Evolutionary conservation across 805 yeast species (phyloP).

Genomic region (Candida ascalaphidarum): DNA sequence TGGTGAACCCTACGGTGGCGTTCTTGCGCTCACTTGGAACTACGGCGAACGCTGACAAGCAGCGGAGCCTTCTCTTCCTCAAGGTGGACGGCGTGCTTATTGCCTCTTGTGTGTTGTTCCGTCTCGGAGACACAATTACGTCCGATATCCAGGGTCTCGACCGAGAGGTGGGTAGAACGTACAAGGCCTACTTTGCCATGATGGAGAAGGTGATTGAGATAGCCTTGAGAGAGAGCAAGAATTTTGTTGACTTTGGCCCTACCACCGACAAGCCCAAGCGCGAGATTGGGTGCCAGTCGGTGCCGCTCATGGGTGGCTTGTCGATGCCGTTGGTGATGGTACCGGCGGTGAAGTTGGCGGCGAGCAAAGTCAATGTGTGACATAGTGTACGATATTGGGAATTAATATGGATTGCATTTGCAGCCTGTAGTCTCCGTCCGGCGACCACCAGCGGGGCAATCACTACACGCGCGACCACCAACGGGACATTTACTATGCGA

Average conservation of each 20-base stretch:
- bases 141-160: slow-evolving; percentile 37
- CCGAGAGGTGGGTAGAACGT: slow-evolving; percentile 27
- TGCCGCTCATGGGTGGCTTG: slow-evolving; percentile 32
- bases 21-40: slow-evolving; percentile 21
- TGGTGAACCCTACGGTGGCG: slow-evolving; percentile 21
- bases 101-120: slow-evolving; percentile 33
- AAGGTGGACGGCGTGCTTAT: slow-evolving; percentile 25
- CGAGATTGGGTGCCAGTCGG: slow-evolving; percentile 29
- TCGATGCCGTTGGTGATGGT: too few species aligned
- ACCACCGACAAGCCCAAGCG: slow-evolving; percentile 35
- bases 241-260: slow-evolving; percentile 38
- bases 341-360: too few species aligned
- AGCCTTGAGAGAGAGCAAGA: slow-evolving; percentile 25
- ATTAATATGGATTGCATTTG: too few species aligned
- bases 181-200: slow-evolving; percentile 39
- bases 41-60: slow-evolving; percentile 9
- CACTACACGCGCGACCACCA: too few species aligned
- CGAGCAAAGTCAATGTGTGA: too few species aligned
- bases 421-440: too few species aligned
- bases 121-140: slow-evolving; percentile 36
- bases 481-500: too few species aligned
- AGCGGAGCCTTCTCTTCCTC: slow-evolving; percentile 26
- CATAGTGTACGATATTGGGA: too few species aligned
- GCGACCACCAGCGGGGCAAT: too few species aligned
- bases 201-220: slow-evolving; percentile 37